Evolutionary conservation across 805 yeast genomes (phyloP).

Genomic region (Yamadazyma akitaensis): DNA sequence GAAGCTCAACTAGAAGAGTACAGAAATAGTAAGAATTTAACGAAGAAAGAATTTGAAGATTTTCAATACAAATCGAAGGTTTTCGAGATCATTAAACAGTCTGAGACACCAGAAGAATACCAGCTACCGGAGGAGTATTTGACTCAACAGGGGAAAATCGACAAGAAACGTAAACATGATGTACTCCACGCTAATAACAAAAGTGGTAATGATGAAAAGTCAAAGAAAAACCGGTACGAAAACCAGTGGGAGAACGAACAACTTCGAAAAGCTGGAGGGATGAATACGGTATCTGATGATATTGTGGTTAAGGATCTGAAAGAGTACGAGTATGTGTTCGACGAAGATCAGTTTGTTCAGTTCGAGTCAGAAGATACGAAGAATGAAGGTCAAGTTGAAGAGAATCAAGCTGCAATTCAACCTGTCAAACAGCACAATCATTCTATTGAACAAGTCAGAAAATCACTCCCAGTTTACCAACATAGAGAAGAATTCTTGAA

Average conservation of each 20-base stretch:
- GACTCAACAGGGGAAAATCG: slow-evolving; percentile 51
- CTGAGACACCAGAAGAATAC: slow-evolving; percentile 32
- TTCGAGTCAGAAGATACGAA: slow-evolving; percentile 21
- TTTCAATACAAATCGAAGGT: slow-evolving; percentile 18
- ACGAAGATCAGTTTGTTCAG: slow-evolving; percentile 47
- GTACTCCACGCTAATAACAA: slow-evolving; percentile 27
- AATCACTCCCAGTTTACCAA: slow-evolving; percentile 71
- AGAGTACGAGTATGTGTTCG: slow-evolving; percentile 74
- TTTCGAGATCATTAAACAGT: slow-evolving; percentile 16
- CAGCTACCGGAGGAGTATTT: slow-evolving; percentile 55
- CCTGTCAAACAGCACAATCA: not conserved
- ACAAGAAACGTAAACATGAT: slow-evolving; percentile 51
- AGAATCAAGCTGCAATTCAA: not conserved
- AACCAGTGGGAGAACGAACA: slow-evolving; percentile 57
- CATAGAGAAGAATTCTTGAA: slow-evolving; percentile 58
- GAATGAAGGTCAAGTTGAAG: slow-evolving; percentile 6
- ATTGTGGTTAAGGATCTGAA: slow-evolving; percentile 41
- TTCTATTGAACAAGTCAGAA: slow-evolving; percentile 49
- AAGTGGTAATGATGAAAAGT: not conserved
- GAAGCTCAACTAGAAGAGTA: slow-evolving; percentile 15
- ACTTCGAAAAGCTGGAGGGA: slow-evolving; percentile 31
- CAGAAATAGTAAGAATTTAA: not conserved
- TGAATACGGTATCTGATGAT: slow-evolving; percentile 30
- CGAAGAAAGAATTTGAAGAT: slow-evolving; percentile 16
- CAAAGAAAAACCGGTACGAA: slow-evolving; percentile 19